phyloP scores from a whole-genome alignment of 2,329 filamentous ascomycete species.

The Ceratocystiopsis brevicomis region DNA sequence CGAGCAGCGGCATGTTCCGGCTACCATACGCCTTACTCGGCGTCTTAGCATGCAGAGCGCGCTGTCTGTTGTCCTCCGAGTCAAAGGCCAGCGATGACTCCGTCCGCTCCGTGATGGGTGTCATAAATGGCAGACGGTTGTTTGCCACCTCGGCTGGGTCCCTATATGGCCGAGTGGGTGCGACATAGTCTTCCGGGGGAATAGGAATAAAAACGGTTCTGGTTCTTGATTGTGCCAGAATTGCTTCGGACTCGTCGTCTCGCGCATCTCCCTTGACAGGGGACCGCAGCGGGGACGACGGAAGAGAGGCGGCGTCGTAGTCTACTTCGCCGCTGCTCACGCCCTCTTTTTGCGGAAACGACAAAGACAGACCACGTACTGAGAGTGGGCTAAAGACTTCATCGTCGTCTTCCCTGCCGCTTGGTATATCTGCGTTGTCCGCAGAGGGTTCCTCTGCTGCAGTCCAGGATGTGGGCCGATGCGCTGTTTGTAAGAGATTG shows the following conservation, averaged over 20 bases:
- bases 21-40: constrained; percentile 40
- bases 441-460: neutral
- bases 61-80: constrained; percentile 35
- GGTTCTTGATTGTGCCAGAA: constrained; percentile 29
- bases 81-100: constrained; percentile 57
- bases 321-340: too few species aligned
- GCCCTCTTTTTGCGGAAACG: too few species aligned
- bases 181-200: constrained; percentile 71
- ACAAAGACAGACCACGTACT: neutral
- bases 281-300: constrained; percentile 4
- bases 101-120: constrained; percentile 88
- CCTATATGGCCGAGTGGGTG: constrained; percentile 61
- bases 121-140: constrained; percentile 93
- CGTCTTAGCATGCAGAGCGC: constrained; percentile 48
- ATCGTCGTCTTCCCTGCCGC: constrained; percentile 5
- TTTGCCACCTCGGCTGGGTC: constrained; percentile 66
- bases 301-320: neutral
- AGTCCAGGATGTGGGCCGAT: neutral
- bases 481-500: too few species aligned
- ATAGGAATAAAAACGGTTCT: constrained; percentile 50
- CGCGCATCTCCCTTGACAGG: constrained; percentile 6
- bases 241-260: constrained; percentile 20
- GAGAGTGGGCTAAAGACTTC: constrained; percentile 8
- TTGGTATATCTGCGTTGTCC: neutral
- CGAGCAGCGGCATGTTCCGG: constrained; percentile 8